phyloP scores from a whole-genome alignment of 495 filamentous ascomycete genomes.

The Hypoxylon rickii region DNA sequence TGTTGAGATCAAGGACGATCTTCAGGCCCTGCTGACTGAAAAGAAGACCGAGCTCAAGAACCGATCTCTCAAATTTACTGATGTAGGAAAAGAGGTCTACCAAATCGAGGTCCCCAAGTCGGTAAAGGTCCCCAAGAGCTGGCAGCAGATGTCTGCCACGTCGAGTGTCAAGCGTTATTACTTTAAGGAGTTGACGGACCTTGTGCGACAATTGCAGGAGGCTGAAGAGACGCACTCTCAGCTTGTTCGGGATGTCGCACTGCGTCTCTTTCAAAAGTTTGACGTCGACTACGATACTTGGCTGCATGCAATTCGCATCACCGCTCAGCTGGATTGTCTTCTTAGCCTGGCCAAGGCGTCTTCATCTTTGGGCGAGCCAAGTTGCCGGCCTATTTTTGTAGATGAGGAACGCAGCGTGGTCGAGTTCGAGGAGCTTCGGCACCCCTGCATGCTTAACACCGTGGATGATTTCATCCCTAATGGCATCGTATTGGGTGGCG shows the following conservation, averaged over 20 bases:
- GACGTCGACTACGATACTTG: constrained; percentile 86
- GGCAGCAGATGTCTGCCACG: constrained; percentile 97
- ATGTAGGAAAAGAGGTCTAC: constrained; percentile 96
- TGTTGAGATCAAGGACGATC: constrained; percentile 68
- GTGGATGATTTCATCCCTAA: constrained; percentile 98
- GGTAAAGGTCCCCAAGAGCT: constrained; percentile 82
- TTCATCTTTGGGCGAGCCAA: constrained; percentile 76
- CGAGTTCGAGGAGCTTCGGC: constrained; percentile 88
- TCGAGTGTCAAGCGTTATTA: constrained; percentile 93
- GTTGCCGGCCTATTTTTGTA: constrained; percentile 86
- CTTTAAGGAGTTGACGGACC: constrained; percentile 75
- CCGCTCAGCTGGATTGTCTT: constrained; percentile 92
- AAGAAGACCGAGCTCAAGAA: constrained; percentile 67
- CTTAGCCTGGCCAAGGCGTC: constrained; percentile 92
- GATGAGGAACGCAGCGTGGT: constrained; percentile 82
- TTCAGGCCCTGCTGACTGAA: constrained; percentile 72
- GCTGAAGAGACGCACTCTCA: constrained; percentile 93
- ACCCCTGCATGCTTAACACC: constrained; percentile 88
- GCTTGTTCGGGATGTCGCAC: constrained; percentile 84
- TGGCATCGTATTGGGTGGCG: constrained; percentile 84
- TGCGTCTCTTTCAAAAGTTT: constrained; percentile 83
- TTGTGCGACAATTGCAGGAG: constrained; percentile 87
- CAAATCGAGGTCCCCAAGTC: constrained; percentile 90
- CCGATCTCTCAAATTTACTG: constrained; percentile 76
- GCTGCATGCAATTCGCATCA: constrained; percentile 82